These are phyloP conservation scores for Trichosporon sp. DNA, from an alignment of 1,284 basidiomycete species.

Conservation along the genomic window DNA sequence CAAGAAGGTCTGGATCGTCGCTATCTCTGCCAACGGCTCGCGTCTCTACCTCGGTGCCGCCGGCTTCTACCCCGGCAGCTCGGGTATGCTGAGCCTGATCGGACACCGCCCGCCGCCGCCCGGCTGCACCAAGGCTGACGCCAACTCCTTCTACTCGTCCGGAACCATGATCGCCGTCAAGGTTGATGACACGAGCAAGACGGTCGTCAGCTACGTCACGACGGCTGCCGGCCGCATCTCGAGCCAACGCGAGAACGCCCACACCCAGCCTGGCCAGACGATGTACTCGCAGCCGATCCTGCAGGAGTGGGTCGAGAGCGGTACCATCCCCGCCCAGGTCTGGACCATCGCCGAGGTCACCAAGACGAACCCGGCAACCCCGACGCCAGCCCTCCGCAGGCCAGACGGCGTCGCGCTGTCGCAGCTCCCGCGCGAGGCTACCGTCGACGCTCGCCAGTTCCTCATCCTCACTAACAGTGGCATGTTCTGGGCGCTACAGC, in stretches of 20 bases:
- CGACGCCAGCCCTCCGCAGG: constrained; percentile 27
- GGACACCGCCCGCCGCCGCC: constrained; percentile 43
- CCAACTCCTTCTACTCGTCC: constrained; percentile 49
- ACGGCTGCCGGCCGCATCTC: constrained; percentile 45
- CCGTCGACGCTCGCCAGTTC: constrained; percentile 41
- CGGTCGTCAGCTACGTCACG: constrained; percentile 38
- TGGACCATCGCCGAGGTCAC: constrained; percentile 69
- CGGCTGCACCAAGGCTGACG: constrained; percentile 28
- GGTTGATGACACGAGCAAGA: constrained; percentile 29
- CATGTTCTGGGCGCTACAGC: constrained; percentile 41
- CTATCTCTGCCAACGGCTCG: constrained; percentile 67
- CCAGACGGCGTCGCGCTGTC: constrained; percentile 40
- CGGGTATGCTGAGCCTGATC: constrained; percentile 24
- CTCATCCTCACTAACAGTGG: constrained; percentile 49
- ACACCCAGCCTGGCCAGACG: constrained; percentile 24
- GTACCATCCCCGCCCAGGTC: constrained; percentile 73
- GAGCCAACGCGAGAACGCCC: constrained; percentile 45
- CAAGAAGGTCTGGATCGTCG: constrained; percentile 69
- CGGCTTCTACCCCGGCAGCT: constrained; percentile 19
- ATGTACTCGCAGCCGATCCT: constrained; percentile 35
- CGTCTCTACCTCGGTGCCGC: constrained; percentile 29
- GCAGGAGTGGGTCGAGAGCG: constrained; percentile 49
- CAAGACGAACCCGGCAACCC: constrained; percentile 38
- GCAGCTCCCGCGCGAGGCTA: constrained; percentile 43
- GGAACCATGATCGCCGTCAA: constrained; percentile 47